Base-by-base conservation (phyloP, 2,329 filamentous ascomycete species). In the Colletotrichum plurivorum region DNA sequence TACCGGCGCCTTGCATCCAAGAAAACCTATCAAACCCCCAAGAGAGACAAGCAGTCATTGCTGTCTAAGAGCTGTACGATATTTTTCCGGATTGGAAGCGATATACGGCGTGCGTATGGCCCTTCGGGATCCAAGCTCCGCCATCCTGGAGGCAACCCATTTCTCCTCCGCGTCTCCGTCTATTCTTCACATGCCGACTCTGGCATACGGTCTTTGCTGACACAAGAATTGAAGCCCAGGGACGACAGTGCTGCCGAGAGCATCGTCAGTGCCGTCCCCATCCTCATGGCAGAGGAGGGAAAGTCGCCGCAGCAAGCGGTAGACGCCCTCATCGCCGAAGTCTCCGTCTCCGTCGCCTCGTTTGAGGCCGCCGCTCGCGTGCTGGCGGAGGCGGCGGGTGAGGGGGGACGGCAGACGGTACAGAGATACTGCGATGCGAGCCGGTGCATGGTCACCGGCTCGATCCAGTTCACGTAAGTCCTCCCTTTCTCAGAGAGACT, bases 391-490 rank as follows among this genome's bases (percentile, higher is more conserved):
- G 57, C 55, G 8, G 67, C 45, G 2, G 67, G 62, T 2, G 36
- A 61, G 18, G 46, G 12, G 13, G 36, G 25, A 4, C 49, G 43
- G 2, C 18, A 54, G 9, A 22, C 71, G 15, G 69, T 76, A 6
- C 63, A 39, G 60, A 72, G 54, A 20, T 78, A 79, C 48, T 71
- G 77, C 13, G 72, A 80, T n/a, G 79, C 77, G 2, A 76, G 75
- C 10, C 75, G 74, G 15, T 56, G 63, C 25, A 75, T 78, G 56
- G 75, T 76, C 12, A 79, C 75, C 1, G 79, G 79, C 13, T 75
- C 74, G 10, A 67, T 80, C 2, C 71, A 76, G 53, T 81, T 79
- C 71, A 78, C 76, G 79, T 80, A 62, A 55, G 78, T 73, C 46
- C 54, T 31, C 25, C 16, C 39, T 25, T 25, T 13, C 22, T 31